Percentiles rank a stretch among this genome's conserved stretches.
Conservation (phyloP, 2,329 filamentous ascomycete genomes). For the Lachnellula hyalina region DNA sequence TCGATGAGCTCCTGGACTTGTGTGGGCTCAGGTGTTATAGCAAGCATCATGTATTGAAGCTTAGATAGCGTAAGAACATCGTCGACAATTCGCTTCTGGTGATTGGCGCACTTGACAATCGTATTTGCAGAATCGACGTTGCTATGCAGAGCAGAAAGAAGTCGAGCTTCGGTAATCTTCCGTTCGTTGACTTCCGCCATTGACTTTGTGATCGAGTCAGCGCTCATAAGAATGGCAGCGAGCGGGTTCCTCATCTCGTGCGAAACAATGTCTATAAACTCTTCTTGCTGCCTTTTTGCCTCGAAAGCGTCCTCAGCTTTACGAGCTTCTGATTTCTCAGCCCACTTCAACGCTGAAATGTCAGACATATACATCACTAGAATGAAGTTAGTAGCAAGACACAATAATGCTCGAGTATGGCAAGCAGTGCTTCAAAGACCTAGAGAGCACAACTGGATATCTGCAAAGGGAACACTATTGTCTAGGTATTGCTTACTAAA, state of each 20-base stretch:
- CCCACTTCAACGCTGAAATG: conserved; percentile 28
- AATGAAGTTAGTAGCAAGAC: background rate
- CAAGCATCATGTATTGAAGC: conserved; percentile 68
- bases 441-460: background rate
- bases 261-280: conserved; percentile 72
- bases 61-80: conserved; percentile 71
- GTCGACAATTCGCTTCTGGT: conserved; percentile 76
- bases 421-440: background rate
- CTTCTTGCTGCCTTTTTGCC: conserved; percentile 66
- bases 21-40: conserved; percentile 65
- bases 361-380: conserved; percentile 25
- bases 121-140: conserved; percentile 72
- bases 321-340: conserved; percentile 34
- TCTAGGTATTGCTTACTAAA: conserved; percentile 13
- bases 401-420: background rate
- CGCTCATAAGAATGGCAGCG: conserved; percentile 68
- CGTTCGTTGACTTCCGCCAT: conserved; percentile 36
- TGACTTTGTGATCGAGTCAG: conserved; percentile 60
- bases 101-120: conserved; percentile 70
- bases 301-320: conserved; percentile 48
- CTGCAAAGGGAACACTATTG: background rate
- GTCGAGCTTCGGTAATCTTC: conserved; percentile 28
- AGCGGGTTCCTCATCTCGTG: conserved; percentile 72
- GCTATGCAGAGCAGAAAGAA: conserved; percentile 41
- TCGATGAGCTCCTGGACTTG: conserved; percentile 63